Evolutionary conservation across 345 rosid species (phyloP), one percentile per base, ranked within the genome.

Genomic region (Mercurialis annua): DNA sequence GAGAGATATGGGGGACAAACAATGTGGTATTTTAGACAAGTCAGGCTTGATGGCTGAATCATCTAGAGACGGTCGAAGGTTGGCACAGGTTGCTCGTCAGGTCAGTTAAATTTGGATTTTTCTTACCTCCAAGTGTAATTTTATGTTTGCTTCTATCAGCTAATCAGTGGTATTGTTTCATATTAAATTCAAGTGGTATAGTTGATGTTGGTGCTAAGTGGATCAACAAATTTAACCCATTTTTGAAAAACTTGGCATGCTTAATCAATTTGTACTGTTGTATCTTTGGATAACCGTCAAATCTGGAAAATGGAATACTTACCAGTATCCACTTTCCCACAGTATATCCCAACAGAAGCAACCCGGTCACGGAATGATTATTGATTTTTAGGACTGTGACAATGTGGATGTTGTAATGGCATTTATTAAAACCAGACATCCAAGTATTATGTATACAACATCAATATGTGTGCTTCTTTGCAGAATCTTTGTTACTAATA

Each of bases 11-110:
- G 80, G 43, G 24, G 90, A 73, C 71, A 79, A 83, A 69, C 71
- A 68, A 36, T 71, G 65, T 79, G 78, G 67, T 77, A 60, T 63
- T 64, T 21, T 69, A 15, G 73, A 71, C 36, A 74, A 80, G 68
- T 66, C 86, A 57, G 59, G 70, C 76, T 76, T 76, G 74, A 46
- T 61, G 53, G 58, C 77, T 72, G 87, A 83, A 78, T 82, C 90
- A 59, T 73, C 88, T 68, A 50, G 75, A 57, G 84, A 78, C 72
- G 74, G 70, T 70, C 72, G 81, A 60, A 76, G 82, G 50, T 68
- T 80, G 33, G 83, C 79, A 23, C 85, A 82, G 62, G 82, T 80
- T 74, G 84, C 84, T 71, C 77, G 67, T 64, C 84, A 91, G 96
- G 96, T 84, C 31, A 36, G 78, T 75, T 59, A 38, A 29, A 23